Base-by-base conservation (phyloP, 192 early-diverging fungal species). In the Dispira parvispora region DNA sequence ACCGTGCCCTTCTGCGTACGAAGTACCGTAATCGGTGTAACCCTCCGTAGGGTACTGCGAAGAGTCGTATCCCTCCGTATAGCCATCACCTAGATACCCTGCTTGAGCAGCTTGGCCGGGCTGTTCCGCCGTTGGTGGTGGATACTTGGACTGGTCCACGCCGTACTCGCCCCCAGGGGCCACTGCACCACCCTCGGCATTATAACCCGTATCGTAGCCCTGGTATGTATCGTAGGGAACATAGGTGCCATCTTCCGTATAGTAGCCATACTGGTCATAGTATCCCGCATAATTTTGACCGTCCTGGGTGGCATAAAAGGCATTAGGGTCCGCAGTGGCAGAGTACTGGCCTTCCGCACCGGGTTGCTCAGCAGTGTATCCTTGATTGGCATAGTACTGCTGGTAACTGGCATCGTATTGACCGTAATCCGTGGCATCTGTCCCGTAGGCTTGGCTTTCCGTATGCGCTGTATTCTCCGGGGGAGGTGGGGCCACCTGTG, bases 221-320 rank as follows among this genome's bases (percentile, higher is more conserved):
- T 55, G 25, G 23, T 20, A 14, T 28, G 32, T 43, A 2, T 60
- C 57, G 42, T 60, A 60, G 3, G 57, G 32, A 11, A 43, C 26
- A 13, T 16, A 60, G 13, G 26, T 28, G 26, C 57, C 57, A 27
- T 60, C 57, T 18, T 60, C 57, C 18, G 57, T 43, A 43, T 60
- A 60, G 42, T 60, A 60, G 32, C 57, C 57, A 27, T 60, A 60
- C 32, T 43, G 9, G 42, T 60, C 38, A 43, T 60, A 60, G 57
- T 60, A 60, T 8, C 26, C 54, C 13, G n/a, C 54, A 13, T 16
- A 56, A 16, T 20, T 25, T 56, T 56, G 21, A 26, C 20, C 54
- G 20, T 3, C 32, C 38, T 60, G 27, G 0, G 18, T 6, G 38
- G 12, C 42, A 27, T 60, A 60, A 32, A 3, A 28, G 32, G 13